These are phyloP conservation scores for Myriosclerotinia curreyana DNA, from an alignment of 2,329 filamentous ascomycete genomes.

Conservation along the genomic window DNA sequence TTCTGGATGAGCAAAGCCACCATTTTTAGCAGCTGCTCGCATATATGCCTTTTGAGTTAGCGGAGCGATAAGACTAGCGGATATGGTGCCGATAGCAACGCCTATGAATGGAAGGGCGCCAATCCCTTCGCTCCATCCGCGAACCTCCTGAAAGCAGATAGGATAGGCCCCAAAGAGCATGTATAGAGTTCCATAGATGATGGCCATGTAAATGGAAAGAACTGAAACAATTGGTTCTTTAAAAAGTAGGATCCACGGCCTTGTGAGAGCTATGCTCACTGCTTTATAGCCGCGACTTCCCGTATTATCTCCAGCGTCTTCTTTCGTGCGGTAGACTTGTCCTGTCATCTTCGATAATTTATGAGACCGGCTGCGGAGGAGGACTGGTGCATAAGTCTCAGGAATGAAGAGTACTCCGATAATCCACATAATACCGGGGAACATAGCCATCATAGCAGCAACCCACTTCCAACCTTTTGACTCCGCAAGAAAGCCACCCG, in stretches of 20 bases:
- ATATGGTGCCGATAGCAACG: conserved; percentile 40
- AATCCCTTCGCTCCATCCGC: conserved; percentile 68
- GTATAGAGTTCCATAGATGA: conserved; percentile 58
- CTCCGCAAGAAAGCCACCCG: conserved; percentile 63
- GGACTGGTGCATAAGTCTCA: conserved; percentile 58
- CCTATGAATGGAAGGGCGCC: conserved; percentile 58
- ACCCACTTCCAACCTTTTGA: conserved; percentile 69
- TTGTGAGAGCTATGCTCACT: conserved; percentile 51
- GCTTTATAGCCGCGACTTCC: conserved; percentile 46
- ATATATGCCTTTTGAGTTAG: neutral
- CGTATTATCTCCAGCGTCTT: conserved; percentile 44
- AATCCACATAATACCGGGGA: conserved; percentile 60
- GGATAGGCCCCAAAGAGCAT: conserved; percentile 73
- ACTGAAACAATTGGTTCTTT: neutral
- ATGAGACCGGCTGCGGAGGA: conserved; percentile 53
- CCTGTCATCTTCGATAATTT: conserved; percentile 47
- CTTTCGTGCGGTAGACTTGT: conserved; percentile 37
- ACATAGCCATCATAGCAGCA: conserved; percentile 59
- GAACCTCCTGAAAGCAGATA: conserved; percentile 70
- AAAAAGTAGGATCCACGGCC: conserved; percentile 45
- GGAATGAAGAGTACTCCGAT: conserved; percentile 50
- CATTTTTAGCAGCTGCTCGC: conserved; percentile 42
- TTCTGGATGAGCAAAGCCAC: conserved; percentile 51
- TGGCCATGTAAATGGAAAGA: conserved; percentile 54
- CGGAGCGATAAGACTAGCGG: conserved; percentile 53